A percentile compares a stretch with the other conserved stretches of the same genome.
Conservation (phyloP, 169 alveolate genomes). For the Cystoisospora suis region DNA sequence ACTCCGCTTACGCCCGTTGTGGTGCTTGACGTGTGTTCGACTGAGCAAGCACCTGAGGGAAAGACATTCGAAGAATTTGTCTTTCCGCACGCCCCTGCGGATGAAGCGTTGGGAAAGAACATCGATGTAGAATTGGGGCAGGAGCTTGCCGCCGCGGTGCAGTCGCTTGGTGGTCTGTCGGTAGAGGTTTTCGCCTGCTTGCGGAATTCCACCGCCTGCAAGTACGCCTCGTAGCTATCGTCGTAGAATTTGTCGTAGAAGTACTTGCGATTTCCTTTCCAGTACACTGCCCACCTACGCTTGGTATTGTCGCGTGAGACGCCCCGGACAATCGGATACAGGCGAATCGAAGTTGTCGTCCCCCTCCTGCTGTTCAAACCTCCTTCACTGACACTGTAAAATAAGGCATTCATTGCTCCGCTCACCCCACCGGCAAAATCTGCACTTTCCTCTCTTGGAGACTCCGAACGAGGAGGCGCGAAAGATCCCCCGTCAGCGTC, state of each 20-base stretch:
- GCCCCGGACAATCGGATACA: constrained; percentile 61
- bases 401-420: background rate
- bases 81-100: constrained; percentile 46
- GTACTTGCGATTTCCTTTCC: constrained; percentile 64
- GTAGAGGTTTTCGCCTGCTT: constrained; percentile 55
- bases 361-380: constrained; percentile 29
- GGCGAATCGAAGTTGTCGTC: background rate
- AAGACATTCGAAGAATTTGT: background rate
- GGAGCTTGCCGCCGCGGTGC: constrained; percentile 53
- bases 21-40: no score
- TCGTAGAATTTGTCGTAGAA: constrained; percentile 63
- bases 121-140: constrained; percentile 8
- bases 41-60: no score
- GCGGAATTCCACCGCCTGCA: constrained; percentile 59
- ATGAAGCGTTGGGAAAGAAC: background rate
- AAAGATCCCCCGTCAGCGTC: no score
- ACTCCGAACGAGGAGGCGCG: no score
- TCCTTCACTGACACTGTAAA: constrained; percentile 59
- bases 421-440: background rate
- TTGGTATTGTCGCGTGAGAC: constrained; percentile 67
- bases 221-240: constrained; percentile 57
- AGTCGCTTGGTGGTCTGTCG: constrained; percentile 37
- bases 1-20: background rate
- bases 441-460: no score
- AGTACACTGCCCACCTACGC: constrained; percentile 66